Conservation (phyloP, 768 basidiomycete genomes). For the Rhodotorula toruloides region DNA sequence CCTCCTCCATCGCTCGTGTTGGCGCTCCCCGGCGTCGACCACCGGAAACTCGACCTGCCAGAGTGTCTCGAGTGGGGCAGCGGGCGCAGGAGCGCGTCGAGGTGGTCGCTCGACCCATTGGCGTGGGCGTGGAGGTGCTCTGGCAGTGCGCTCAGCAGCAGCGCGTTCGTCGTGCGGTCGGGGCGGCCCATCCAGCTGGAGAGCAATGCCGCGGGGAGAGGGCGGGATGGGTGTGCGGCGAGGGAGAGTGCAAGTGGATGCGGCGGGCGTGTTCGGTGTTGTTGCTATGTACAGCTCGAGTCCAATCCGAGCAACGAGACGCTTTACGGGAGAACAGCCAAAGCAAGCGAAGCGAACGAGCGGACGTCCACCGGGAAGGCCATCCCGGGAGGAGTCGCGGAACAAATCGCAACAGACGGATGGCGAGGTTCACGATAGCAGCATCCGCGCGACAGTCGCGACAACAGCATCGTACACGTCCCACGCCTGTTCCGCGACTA, state of each 20-base stretch:
- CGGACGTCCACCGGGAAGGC: too few species aligned
- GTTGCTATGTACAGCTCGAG: too few species aligned
- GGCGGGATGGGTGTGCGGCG: neutral
- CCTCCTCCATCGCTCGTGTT: too few species aligned
- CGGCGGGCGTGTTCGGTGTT: too few species aligned
- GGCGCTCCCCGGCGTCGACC: too few species aligned
- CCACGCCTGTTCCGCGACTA: neutral
- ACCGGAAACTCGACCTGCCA: too few species aligned
- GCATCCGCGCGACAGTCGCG: neutral
- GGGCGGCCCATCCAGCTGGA: neutral
- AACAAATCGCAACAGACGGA: neutral
- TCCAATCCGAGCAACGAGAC: too few species aligned
- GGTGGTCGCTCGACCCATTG: neutral
- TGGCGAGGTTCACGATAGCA: neutral
- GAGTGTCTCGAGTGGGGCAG: too few species aligned
- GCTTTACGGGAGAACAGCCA: too few species aligned
- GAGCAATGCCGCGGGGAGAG: neutral
- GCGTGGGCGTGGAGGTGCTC: neutral
- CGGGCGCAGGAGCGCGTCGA: slow-evolving; percentile 1
- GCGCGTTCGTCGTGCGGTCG: neutral
- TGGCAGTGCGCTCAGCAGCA: neutral
- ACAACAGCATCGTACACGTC: neutral
- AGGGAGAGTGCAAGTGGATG: too few species aligned
- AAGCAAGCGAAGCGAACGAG: too few species aligned
- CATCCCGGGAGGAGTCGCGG: neutral